Evolutionary conservation across 208 protist species (phyloP), one percentile per base, ranked within the genome.

Genomic region (Endotrypanum monterogeii): DNA sequence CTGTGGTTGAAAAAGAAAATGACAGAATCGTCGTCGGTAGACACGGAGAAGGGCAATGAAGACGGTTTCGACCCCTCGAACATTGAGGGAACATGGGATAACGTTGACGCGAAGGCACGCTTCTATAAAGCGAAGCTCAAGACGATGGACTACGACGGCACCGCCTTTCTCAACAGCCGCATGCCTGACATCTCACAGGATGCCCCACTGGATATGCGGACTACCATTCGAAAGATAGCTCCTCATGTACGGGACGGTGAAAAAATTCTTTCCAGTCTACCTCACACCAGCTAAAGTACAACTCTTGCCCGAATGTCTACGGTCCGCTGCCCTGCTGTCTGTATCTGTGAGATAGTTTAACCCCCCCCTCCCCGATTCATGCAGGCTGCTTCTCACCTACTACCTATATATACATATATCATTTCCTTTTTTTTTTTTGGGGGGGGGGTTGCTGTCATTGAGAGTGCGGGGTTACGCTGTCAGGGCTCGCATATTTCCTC

Each of bases 141-240:
- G 80, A 83, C 71, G 32, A 97, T 97, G 93, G 89, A 97, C 80
- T 97, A 95, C 71, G 93, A 97, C 79, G 90, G 89, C 23, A 95
- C 83, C 7, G 83, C 83, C 18, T 92, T 89, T 62, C 60, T 82
- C 14, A 82, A 88, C 66, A 82, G 74, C 0, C 80, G 63, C 12
- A 93, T 94, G 87, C 92, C 92, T 2, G 87, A 94, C 72, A 73
- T 97, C 30, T 87, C 86, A 3, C 72, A 83, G 35, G 90, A 95
- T 44, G 89, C 89, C 2, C 90, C 92, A 41, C 84, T 97, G 32
- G 92, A 97, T 69, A 97, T 97, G 87, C 84, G 83, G 25, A 74
- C 82, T 23, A 97, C 90, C 0, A 91, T 94, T 35, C 65, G 74
- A 9, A 94, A 95, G 67, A 93, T 97, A 60, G 90, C 89, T 3